Evolutionary conservation across 2,329 filamentous ascomycete species (phyloP).

Genomic region (Fusarium circinatum): DNA sequence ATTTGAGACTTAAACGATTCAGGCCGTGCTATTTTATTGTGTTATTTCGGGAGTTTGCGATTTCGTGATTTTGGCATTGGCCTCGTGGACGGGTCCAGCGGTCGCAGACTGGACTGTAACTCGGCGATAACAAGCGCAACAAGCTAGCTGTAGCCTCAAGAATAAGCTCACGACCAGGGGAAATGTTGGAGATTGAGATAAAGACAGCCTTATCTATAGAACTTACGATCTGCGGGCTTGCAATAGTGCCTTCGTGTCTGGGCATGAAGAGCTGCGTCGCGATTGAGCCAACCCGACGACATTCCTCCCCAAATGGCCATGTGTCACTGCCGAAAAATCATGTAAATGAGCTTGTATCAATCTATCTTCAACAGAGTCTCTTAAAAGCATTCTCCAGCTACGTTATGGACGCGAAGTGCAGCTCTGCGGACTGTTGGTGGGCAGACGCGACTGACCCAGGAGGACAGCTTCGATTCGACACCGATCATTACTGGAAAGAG

Average conservation of each 20-base stretch:
- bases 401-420: neutral
- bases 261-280: neutral
- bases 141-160: accelerated
- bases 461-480: neutral
- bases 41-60: neutral
- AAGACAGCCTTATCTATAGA: accelerated
- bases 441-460: neutral
- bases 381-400: neutral
- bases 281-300: neutral
- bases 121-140: neutral
- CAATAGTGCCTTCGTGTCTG: neutral
- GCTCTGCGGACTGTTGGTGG: neutral
- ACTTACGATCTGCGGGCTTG: neutral
- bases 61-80: neutral
- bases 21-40: accelerated
- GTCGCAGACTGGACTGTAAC: neutral
- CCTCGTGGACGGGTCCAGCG: no score
- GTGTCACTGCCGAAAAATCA: accelerated
- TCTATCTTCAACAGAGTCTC: accelerated
- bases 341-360: accelerated
- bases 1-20: accelerated
- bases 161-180: accelerated
- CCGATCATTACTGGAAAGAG: neutral
- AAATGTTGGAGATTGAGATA: accelerated
- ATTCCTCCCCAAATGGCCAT: neutral